These are phyloP conservation scores for Coniochaeta sp. DNA, from an alignment of 2,329 filamentous ascomycete genomes.

Conservation along the genomic window DNA sequence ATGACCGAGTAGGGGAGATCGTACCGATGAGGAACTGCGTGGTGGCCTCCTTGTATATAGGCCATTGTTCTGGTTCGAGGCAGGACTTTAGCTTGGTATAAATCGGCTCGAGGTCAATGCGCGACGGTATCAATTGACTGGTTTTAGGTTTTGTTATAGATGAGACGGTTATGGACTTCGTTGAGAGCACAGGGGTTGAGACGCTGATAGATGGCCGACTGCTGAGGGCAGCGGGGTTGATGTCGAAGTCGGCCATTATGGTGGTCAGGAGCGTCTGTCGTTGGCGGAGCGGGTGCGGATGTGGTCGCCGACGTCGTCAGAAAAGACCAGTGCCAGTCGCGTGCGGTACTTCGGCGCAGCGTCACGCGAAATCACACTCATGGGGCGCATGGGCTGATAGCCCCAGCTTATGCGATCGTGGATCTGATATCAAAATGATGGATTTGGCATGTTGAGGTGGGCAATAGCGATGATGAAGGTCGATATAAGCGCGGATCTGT, in stretches of 20 bases:
- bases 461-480: constrained; percentile 29
- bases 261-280: constrained; percentile 11
- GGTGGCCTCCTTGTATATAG: constrained; percentile 54
- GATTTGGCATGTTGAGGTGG: constrained; percentile 31
- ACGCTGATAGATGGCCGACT: constrained; percentile 53
- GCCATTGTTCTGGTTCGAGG: constrained; percentile 56
- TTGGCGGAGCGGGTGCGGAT: constrained; percentile 8
- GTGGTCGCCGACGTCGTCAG: constrained; percentile 12
- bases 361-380: constrained; percentile 32
- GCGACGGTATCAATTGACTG: constrained; percentile 55
- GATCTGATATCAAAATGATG: constrained; percentile 34
- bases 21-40: constrained; percentile 57
- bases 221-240: constrained; percentile 63
- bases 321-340: constrained; percentile 28
- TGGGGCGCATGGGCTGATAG: constrained; percentile 33
- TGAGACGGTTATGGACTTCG: constrained; percentile 49
- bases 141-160: constrained; percentile 42
- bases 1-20: not conserved
- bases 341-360: constrained; percentile 37
- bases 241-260: constrained; percentile 40
- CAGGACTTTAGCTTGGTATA: constrained; percentile 54
- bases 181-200: constrained; percentile 50
- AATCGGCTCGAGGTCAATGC: constrained; percentile 60
- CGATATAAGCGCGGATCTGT: constrained; percentile 15
- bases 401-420: constrained; percentile 32